Percentiles rank a stretch among this genome's conserved stretches.
phyloP scores from a whole-genome alignment of 768 basidiomycete genomes.

The Leccinellum luteum region DNA sequence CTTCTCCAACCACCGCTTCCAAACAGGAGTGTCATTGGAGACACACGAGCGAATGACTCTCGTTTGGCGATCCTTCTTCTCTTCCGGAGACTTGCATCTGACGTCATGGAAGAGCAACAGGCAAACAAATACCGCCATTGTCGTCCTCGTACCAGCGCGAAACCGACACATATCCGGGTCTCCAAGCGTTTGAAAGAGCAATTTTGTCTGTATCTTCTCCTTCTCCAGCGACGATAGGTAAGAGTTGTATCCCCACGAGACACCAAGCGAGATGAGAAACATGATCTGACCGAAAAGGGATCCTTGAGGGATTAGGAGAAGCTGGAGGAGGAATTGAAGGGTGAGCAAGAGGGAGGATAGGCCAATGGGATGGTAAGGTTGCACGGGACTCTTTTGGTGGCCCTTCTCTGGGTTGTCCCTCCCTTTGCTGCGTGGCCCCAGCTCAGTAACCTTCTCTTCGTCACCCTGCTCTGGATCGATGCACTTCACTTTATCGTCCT shows the following conservation, averaged over 20 bases:
- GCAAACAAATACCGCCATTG: constrained; percentile 23
- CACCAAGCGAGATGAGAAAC: constrained; percentile 30
- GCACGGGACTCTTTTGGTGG: neutral
- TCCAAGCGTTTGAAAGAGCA: constrained; percentile 17
- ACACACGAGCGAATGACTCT: constrained; percentile 16
- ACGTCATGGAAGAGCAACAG: constrained; percentile 22
- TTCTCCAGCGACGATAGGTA: constrained; percentile 37
- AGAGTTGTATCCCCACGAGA: constrained; percentile 35
- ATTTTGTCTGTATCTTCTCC: constrained; percentile 19
- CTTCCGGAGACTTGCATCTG: neutral
- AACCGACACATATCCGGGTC: constrained; percentile 12
- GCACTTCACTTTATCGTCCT: too few relatives aligned
- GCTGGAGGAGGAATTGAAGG: constrained; percentile 33
- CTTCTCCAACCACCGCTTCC: constrained; percentile 21
- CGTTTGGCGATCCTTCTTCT: neutral
- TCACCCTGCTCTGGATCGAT: neutral
- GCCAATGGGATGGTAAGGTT: constrained; percentile 21
- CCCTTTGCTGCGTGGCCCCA: neutral
- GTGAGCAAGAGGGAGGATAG: constrained; percentile 27
- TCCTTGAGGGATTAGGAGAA: constrained; percentile 34
- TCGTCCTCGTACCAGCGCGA: constrained; percentile 18
- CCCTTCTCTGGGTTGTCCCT: neutral
- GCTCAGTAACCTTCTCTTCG: neutral
- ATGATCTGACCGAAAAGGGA: constrained; percentile 35
- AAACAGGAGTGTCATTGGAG: constrained; percentile 24